These are phyloP conservation scores for Purshia tridentata DNA, from an alignment of 306 rosid species.

Conservation along the genomic window DNA sequence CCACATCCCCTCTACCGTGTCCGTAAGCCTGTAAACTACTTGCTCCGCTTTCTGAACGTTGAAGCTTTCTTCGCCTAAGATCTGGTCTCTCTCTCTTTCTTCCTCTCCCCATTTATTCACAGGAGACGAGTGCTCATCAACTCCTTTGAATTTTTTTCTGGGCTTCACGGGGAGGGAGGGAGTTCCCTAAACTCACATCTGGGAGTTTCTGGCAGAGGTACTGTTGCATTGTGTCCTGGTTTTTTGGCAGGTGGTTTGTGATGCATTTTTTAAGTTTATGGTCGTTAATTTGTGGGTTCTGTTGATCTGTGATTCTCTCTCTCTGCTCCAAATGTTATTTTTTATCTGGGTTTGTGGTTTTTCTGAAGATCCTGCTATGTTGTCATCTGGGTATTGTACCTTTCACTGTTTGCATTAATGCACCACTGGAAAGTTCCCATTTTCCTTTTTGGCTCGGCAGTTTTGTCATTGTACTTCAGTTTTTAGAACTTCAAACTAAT, in stretches of 20 bases:
- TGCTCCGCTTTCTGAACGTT: slow-evolving; percentile 14
- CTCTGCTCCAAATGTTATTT: not conserved
- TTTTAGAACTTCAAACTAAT: too few relatives aligned
- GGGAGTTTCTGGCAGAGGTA: slow-evolving; percentile 43
- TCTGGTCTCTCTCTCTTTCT: slow-evolving; percentile 41
- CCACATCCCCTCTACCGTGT: not conserved
- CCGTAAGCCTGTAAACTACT: not conserved
- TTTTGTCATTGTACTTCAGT: too few relatives aligned
- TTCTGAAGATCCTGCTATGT: not conserved
- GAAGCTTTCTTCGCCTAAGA: slow-evolving; percentile 31
- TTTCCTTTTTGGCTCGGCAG: too few relatives aligned
- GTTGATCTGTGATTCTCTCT: not conserved
- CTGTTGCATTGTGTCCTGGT: slow-evolving; percentile 2
- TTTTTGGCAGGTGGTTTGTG: slow-evolving; percentile 5
- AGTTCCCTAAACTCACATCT: slow-evolving; percentile 32
- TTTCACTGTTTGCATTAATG: not conserved
- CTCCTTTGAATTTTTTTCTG: not conserved
- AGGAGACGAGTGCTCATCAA: slow-evolving; percentile 29
- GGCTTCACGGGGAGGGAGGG: not conserved
- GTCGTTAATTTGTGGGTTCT: not conserved
- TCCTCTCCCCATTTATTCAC: slow-evolving; percentile 23
- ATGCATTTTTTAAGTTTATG: not conserved
- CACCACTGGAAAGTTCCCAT: not conserved
- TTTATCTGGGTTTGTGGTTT: not conserved
- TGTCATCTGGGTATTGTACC: not conserved